These are phyloP conservation scores for Candida nanaspora DNA, from an alignment of 805 yeast genomes.

Conservation along the genomic window DNA sequence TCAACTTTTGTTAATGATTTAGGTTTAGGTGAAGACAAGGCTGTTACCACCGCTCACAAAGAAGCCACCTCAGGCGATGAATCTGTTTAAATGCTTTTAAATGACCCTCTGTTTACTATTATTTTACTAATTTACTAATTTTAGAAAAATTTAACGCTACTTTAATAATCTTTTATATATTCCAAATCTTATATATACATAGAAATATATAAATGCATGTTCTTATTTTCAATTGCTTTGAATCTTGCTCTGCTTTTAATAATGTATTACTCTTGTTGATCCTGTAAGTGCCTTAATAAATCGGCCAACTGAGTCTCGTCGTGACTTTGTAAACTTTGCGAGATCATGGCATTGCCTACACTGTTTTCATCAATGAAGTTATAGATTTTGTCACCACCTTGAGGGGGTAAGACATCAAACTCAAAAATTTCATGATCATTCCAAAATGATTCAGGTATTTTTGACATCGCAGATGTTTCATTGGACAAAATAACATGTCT, in stretches of 20 bases:
- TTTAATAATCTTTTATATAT: too few relatives aligned
- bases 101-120: too few relatives aligned
- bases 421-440: slow-evolving; percentile 55
- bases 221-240: too few relatives aligned
- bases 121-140: too few relatives aligned
- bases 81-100: too few relatives aligned
- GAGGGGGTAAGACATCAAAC: slow-evolving; percentile 69
- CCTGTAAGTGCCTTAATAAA: slow-evolving; percentile 7
- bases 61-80: slow-evolving; percentile 8
- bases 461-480: slow-evolving; percentile 64
- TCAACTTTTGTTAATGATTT: slow-evolving; percentile 22
- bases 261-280: background rate
- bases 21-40: slow-evolving; percentile 18
- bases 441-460: slow-evolving; percentile 58
- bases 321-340: slow-evolving; percentile 14
- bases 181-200: too few relatives aligned
- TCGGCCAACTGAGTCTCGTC: slow-evolving; percentile 19
- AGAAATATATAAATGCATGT: too few relatives aligned
- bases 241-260: too few relatives aligned
- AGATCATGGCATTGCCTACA: slow-evolving; percentile 33
- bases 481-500: slow-evolving; percentile 67
- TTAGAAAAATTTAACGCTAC: too few relatives aligned
- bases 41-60: slow-evolving; percentile 7
- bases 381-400: slow-evolving; percentile 33
- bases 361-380: slow-evolving; percentile 41